These are phyloP conservation scores for Calonectria henricotiae DNA, from an alignment of 2,329 filamentous ascomycete species.

Conservation along the genomic window DNA sequence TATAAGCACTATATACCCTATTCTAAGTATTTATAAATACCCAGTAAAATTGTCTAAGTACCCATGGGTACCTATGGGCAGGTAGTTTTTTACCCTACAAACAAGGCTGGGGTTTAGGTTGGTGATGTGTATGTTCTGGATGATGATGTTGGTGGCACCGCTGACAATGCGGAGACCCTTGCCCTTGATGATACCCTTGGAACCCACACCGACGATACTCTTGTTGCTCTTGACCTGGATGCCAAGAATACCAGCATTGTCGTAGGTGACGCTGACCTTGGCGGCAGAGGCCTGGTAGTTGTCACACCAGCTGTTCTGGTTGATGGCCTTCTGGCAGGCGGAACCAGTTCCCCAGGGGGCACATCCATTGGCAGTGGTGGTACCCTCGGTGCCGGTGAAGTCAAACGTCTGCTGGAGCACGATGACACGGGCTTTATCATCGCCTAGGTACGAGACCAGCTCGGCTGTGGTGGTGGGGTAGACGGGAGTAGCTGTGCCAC, in stretches of 20 bases:
- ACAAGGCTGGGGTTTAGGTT: conserved; percentile 71
- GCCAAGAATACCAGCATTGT: conserved; percentile 67
- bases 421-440: conserved; percentile 69
- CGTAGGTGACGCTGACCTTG: conserved; percentile 62
- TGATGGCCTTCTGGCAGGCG: conserved; percentile 72
- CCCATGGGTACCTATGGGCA: too few species aligned
- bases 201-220: conserved; percentile 68
- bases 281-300: conserved; percentile 70
- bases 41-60: too few species aligned
- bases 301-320: conserved; percentile 71
- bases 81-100: too few species aligned
- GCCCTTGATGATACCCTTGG: conserved; percentile 70
- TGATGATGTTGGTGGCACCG: conserved; percentile 69
- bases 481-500: conserved; percentile 70
- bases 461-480: conserved; percentile 69
- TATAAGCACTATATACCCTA: too few species aligned
- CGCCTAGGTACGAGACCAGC: conserved; percentile 73
- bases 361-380: conserved; percentile 68
- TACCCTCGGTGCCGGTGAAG: conserved; percentile 71
- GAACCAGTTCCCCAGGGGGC: conserved; percentile 70
- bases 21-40: too few species aligned
- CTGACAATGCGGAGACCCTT: conserved; percentile 68
- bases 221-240: conserved; percentile 72
- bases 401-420: conserved; percentile 71
- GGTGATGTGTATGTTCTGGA: conserved; percentile 72